Evolutionary conservation across 2,329 filamentous ascomycete genomes (phyloP), one percentile per base, ranked within the genome.

Genomic region (Nemania abortiva): DNA sequence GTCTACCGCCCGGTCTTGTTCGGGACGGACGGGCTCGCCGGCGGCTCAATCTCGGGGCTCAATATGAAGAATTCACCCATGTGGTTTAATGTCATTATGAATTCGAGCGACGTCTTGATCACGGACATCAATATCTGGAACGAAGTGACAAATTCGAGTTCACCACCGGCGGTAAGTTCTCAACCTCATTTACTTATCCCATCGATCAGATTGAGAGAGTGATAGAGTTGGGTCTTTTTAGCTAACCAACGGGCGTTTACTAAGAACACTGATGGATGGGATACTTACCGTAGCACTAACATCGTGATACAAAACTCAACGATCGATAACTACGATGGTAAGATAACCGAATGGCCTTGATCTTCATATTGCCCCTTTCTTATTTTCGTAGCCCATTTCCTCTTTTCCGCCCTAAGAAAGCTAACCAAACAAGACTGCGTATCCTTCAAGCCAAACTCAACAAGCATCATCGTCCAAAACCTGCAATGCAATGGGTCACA

Each of bases 201-300:
- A 18, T n/a, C n/a, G n/a, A n/a, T n/a, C n/a, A n/a, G n/a, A n/a
- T n/a, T n/a, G n/a, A n/a, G n/a, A n/a, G n/a, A n/a, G n/a, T n/a
- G n/a, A n/a, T n/a, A n/a, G n/a, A n/a, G n/a, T n/a, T n/a, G n/a
- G n/a, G n/a, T n/a, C n/a, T 18, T 20, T 47, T 3, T 20, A 3
- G 42, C 60, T 68, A 20, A 68, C 31, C 3, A 54, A 20, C 11
- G 4, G 7, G 10, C 3, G 52, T 27, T 18, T n/a, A 13, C n/a
- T 18, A 59, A 91, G 82, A 92, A 92, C 76, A 91, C 89, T 1
- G 89, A 90, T 75, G 87, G 86, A 54, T 87, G 84, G 84, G 85
- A 89, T 73, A 89, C 86, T 4, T 88, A 90, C 76, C 85, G 88
- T n/a, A 87, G 84, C 50, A 79, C 80, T 27, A 87, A 87, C 61